A percentile compares a stretch with the other conserved stretches of the same genome.
These are phyloP conservation scores for Xylariaceae sp. DNA, from an alignment of 2,329 filamentous ascomycete genomes.

Conservation along the genomic window DNA sequence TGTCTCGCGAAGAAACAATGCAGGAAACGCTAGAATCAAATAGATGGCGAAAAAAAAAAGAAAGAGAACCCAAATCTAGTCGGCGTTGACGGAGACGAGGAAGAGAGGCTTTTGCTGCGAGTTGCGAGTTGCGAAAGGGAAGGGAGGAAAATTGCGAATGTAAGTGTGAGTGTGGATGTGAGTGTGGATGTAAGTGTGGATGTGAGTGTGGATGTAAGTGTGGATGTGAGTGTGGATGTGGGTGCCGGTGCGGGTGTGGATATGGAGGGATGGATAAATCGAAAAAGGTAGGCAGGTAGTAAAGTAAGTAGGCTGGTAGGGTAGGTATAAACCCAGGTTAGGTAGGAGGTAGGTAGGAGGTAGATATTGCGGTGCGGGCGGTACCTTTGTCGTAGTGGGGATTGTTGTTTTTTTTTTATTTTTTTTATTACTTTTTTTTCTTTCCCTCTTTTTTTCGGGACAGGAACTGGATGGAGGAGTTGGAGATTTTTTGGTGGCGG, in stretches of 20 bases:
- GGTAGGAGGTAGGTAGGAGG: conserved; percentile 22
- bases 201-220: background rate
- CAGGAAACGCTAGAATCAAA: conserved; percentile 8
- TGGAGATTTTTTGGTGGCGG: background rate
- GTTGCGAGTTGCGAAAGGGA: conserved; percentile 8
- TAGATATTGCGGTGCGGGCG: background rate
- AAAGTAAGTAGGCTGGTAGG: conserved; percentile 7
- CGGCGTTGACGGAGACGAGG: background rate
- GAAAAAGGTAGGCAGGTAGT: background rate
- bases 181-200: background rate
- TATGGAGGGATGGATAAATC: background rate
- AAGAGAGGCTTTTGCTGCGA: conserved; percentile 5
- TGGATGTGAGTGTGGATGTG: background rate
- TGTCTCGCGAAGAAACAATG: conserved; percentile 22
- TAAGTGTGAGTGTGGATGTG: background rate
- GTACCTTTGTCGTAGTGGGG: no score
- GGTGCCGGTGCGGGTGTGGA: background rate
- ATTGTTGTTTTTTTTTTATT: background rate
- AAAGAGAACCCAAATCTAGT: conserved; percentile 17
- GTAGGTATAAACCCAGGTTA: conserved; percentile 13
- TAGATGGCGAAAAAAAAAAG: conserved; percentile 3
- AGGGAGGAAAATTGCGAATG: conserved; percentile 6
- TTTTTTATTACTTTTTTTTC: no score
- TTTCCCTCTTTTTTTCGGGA: no score
- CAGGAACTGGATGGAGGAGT: background rate